phyloP scores from a whole-genome alignment of 257 asterid species.

The Gentiana dahurica region DNA sequence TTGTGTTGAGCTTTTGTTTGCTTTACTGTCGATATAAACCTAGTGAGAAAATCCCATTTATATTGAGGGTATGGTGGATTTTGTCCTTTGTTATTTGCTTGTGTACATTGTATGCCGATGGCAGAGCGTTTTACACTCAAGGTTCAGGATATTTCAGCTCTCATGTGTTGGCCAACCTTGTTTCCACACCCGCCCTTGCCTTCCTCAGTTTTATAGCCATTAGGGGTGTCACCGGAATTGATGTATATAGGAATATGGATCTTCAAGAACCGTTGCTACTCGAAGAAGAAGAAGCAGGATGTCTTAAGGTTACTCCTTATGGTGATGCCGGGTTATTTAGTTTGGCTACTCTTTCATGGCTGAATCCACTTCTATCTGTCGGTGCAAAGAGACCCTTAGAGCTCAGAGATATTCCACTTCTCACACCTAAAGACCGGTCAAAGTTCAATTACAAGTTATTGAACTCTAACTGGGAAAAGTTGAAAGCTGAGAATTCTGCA shows the following conservation, averaged over 20 bases:
- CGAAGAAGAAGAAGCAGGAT: conserved; percentile 91
- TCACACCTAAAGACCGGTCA: conserved; percentile 79
- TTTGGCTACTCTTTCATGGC: conserved; percentile 84
- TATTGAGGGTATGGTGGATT: conserved; percentile 81
- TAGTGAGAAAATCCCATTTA: conserved; percentile 39
- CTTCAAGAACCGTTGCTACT: conserved; percentile 50
- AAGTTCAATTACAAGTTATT: conserved; percentile 66
- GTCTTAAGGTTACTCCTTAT: conserved; percentile 85
- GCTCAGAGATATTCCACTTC: conserved; percentile 77
- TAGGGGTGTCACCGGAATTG: conserved; percentile 61
- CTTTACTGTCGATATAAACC: conserved; percentile 46
- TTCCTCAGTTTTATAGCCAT: conserved; percentile 63
- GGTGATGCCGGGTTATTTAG: conserved; percentile 82
- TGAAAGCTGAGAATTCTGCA: conserved; percentile 51
- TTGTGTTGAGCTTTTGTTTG: conserved; percentile 55
- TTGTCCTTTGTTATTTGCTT: conserved; percentile 51
- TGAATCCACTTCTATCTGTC: conserved; percentile 80
- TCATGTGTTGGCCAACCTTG: conserved; percentile 61
- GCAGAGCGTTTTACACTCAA: conserved; percentile 36
- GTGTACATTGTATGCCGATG: conserved; percentile 48
- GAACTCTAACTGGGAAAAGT: conserved; percentile 75
- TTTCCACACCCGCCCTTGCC: conserved; percentile 53
- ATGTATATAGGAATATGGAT: conserved; percentile 44
- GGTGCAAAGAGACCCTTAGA: conserved; percentile 96
- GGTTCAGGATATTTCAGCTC: conserved; percentile 51